phyloP scores from a whole-genome alignment of 83 land plant species.

The Picea mariana region DNA sequence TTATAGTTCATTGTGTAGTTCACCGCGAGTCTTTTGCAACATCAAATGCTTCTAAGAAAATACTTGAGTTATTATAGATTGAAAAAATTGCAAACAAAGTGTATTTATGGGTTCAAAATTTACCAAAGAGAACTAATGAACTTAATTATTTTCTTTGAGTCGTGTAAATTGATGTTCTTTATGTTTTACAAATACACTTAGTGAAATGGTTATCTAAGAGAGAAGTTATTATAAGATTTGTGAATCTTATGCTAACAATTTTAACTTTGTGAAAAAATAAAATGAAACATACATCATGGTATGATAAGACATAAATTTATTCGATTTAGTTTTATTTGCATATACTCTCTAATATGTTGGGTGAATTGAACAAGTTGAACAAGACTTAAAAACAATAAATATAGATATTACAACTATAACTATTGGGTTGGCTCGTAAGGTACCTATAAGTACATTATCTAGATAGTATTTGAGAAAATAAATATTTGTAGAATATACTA shows the following conservation, averaged over 20 bases:
- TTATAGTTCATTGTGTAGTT: too few species aligned
- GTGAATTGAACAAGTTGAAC: too few species aligned
- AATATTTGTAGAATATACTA: too few species aligned
- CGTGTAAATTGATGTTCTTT: not conserved
- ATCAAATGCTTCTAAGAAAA: not conserved
- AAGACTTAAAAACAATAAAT: too few species aligned
- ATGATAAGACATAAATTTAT: too few species aligned
- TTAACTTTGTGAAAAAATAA: not conserved
- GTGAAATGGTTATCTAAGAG: not conserved
- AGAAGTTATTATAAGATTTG: not conserved
- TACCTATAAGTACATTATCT: too few species aligned
- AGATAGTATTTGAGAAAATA: too few species aligned
- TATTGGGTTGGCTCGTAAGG: too few species aligned
- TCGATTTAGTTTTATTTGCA: too few species aligned
- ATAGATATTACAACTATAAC: too few species aligned
- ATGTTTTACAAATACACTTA: not conserved
- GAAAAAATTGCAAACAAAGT: not conserved
- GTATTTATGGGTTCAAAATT: not conserved
- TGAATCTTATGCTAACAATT: not conserved
- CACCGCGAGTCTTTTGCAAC: too few species aligned
- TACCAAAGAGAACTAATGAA: not conserved
- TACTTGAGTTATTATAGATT: not conserved
- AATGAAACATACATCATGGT: not conserved
- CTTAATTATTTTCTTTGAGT: not conserved
- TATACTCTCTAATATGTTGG: too few species aligned